Conservation (phyloP, 192 early-diverging fungal species). For the Oehlia diaphana region DNA sequence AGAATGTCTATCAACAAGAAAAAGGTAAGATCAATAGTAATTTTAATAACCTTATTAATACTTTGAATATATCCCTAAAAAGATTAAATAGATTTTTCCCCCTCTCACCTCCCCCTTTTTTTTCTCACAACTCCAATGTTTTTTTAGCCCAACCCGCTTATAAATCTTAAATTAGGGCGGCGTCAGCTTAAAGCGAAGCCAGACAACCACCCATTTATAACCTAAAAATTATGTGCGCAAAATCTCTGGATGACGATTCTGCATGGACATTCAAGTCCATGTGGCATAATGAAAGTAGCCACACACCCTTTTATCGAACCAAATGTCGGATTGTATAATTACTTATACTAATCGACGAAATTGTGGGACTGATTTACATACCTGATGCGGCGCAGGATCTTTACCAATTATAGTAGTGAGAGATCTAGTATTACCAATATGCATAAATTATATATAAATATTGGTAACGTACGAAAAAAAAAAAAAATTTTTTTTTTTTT, state of each 20-base stretch:
- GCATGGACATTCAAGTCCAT: slow-evolving; percentile 3
- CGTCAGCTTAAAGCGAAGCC: slow-evolving; percentile 27
- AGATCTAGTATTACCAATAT: too few relatives aligned
- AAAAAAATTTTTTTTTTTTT: too few relatives aligned
- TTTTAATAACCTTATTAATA: too few relatives aligned
- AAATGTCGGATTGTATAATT: background rate
- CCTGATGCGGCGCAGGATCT: background rate
- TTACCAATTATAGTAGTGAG: background rate
- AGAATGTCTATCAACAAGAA: background rate
- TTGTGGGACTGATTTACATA: background rate
- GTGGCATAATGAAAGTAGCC: slow-evolving; percentile 6
- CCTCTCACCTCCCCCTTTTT: too few relatives aligned
- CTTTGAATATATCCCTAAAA: too few relatives aligned
- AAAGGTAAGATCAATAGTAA: background rate
- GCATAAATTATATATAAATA: too few relatives aligned
- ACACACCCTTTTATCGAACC: slow-evolving; percentile 23
- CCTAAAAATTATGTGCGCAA: slow-evolving; percentile 32
- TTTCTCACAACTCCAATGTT: too few relatives aligned
- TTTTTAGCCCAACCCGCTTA: background rate
- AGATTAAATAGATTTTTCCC: too few relatives aligned
- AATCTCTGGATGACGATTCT: slow-evolving; percentile 32
- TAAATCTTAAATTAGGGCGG: background rate
- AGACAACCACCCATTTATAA: slow-evolving; percentile 7
- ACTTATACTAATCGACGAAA: background rate
- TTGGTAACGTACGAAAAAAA: too few relatives aligned